A percentile compares a stretch with the other conserved stretches of the same genome.
These are phyloP conservation scores for Hordeum pubiflorum DNA, from an alignment of 202 grass and related monocot genomes.

Conservation along the genomic window DNA sequence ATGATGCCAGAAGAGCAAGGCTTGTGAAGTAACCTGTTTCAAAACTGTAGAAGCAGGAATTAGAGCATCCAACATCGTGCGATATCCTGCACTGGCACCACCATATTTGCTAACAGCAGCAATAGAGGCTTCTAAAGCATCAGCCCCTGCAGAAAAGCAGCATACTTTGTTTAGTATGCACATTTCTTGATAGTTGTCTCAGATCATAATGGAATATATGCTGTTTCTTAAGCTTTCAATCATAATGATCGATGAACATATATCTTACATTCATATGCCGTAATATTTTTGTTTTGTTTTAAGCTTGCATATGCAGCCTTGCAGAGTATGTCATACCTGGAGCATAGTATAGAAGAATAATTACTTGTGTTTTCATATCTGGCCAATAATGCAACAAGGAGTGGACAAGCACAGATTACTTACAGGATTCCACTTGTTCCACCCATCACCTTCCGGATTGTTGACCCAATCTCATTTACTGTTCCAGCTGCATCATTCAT, in stretches of 20 bases:
- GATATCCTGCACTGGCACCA: conserved; percentile 72
- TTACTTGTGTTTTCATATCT: conserved; percentile 9
- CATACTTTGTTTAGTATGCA: conserved; percentile 3
- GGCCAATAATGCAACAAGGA: conserved; percentile 13
- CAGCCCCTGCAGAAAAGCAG: conserved; percentile 53
- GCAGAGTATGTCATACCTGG: conserved; percentile 94
- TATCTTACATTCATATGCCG: conserved; percentile 79
- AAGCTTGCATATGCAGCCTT: conserved; percentile 95
- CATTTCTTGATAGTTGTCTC: conserved; percentile 4
- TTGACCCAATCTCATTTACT: conserved; percentile 84
- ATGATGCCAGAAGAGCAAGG: neutral
- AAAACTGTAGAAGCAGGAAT: conserved; percentile 79
- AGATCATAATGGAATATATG: conserved; percentile 18
- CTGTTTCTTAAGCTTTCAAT: conserved; percentile 52
- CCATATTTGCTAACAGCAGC: conserved; percentile 96
- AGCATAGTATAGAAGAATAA: conserved; percentile 22
- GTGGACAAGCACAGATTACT: conserved; percentile 15
- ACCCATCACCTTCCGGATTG: conserved; percentile 86
- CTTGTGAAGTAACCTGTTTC: conserved; percentile 49
- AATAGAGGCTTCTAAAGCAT: conserved; percentile 79
- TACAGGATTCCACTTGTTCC: conserved; percentile 99
- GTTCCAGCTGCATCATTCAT: conserved; percentile 96
- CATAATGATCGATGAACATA: neutral
- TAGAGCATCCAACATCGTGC: conserved; percentile 97
- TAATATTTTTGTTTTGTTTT: conserved; percentile 56